Evolutionary conservation across 495 filamentous ascomycete genomes (phyloP).

Genomic region (Penicillium waksmanii): DNA sequence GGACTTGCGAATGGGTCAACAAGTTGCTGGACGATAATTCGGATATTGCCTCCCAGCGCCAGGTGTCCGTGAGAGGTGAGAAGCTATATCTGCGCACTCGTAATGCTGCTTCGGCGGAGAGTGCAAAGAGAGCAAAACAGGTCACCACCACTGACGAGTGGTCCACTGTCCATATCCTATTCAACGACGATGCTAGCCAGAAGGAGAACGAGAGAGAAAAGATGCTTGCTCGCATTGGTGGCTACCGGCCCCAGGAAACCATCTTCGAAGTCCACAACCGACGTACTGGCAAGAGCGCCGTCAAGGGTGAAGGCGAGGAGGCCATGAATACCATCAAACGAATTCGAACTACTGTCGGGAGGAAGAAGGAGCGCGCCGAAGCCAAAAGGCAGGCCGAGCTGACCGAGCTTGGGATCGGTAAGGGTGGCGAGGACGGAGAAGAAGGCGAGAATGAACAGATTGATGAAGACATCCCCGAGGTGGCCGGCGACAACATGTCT

Average conservation of each 20-base stretch:
- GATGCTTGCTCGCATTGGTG: conserved; percentile 84
- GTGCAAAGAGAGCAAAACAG: conserved; percentile 81
- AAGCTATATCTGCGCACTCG: conserved; percentile 88
- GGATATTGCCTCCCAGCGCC: conserved; percentile 70
- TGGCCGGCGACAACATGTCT: conserved; percentile 61
- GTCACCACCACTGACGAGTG: conserved; percentile 69
- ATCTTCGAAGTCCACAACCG: conserved; percentile 89
- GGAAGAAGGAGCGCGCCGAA: conserved; percentile 43
- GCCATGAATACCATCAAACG: conserved; percentile 79
- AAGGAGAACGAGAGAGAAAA: conserved; percentile 72
- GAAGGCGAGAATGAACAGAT: conserved; percentile 30
- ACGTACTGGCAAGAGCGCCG: conserved; percentile 56
- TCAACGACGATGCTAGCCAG: conserved; percentile 65
- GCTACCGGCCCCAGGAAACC: conserved; percentile 86
- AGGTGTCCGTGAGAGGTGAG: conserved; percentile 84
- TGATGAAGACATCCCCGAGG: conserved; percentile 41
- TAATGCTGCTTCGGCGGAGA: conserved; percentile 84
- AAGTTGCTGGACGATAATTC: conserved; percentile 73
- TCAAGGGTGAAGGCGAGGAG: conserved; percentile 47
- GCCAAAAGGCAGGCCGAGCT: conserved; percentile 35
- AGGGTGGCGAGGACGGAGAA: conserved; percentile 39
- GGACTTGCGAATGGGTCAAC: conserved; percentile 74
- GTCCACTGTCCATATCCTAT: conserved; percentile 73
- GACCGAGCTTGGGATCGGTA: conserved; percentile 29
- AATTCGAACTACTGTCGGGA: conserved; percentile 59